A percentile compares a stretch with the other conserved stretches of the same genome.
Evolutionary conservation across 2,329 filamentous ascomycete genomes (phyloP).

Genomic region (Aspergillus sergii): DNA sequence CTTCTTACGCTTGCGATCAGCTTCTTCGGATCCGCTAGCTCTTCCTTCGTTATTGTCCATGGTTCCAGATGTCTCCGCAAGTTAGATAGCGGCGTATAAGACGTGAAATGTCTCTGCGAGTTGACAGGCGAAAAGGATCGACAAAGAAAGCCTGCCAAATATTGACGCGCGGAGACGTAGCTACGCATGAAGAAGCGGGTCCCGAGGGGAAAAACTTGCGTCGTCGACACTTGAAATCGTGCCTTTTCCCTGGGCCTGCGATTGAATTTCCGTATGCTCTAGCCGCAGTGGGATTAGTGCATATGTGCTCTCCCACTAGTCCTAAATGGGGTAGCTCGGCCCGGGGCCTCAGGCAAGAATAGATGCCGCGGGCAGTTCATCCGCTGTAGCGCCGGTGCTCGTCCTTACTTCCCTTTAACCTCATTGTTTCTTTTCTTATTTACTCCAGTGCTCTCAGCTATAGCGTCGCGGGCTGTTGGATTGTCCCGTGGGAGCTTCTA

Average conservation of each 20-base stretch:
- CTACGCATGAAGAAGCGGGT: conserved; percentile 10
- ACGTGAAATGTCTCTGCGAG: neutral
- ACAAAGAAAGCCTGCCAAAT: neutral
- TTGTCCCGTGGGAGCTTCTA: neutral
- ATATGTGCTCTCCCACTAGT: neutral
- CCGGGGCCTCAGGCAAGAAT: neutral
- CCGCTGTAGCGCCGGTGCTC: neutral
- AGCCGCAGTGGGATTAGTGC: neutral
- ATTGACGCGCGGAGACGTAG: conserved; percentile 8
- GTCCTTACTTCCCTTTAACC: neutral
- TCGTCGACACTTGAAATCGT: neutral
- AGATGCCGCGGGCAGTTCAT: neutral
- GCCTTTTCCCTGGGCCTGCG: neutral
- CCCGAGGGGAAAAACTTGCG: neutral
- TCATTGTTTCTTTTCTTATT: neutral
- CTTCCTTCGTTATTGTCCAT: conserved; percentile 40
- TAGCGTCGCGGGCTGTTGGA: neutral
- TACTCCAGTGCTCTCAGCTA: neutral
- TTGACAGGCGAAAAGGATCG: neutral
- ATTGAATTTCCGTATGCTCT: neutral
- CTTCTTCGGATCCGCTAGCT: conserved; percentile 31
- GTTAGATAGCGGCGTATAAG: neutral
- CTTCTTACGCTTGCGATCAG: conserved; percentile 58
- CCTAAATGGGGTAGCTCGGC: neutral
- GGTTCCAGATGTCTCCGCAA: conserved; percentile 11